Evolutionary conservation across 192 early-diverging fungal genomes (phyloP).

Genomic region (Coemansia sp.): DNA sequence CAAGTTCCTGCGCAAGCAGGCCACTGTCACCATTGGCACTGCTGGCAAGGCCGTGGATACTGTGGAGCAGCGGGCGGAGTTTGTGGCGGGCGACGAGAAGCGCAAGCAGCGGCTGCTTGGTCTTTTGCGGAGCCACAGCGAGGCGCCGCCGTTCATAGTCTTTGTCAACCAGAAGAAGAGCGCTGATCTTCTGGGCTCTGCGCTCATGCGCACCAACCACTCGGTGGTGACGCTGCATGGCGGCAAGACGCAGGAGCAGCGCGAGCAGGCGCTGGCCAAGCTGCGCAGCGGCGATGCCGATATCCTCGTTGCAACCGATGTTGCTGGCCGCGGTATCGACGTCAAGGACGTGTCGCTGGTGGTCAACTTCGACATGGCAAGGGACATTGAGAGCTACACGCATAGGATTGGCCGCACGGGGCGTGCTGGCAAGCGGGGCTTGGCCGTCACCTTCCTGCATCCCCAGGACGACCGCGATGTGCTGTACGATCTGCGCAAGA

Average conservation of each 20-base stretch:
- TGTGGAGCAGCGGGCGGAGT: conserved; percentile 94
- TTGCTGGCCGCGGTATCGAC: conserved; percentile 98
- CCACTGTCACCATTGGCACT: conserved; percentile 93
- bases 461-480: conserved; percentile 81
- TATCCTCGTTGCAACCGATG: conserved; percentile 96
- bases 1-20: conserved; percentile 87
- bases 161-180: conserved; percentile 98
- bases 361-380: conserved; percentile 98
- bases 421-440: conserved; percentile 90
- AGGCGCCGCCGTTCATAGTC: conserved; percentile 82
- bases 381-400: conserved; percentile 97
- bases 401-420: conserved; percentile 99
- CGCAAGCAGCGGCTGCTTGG: conserved; percentile 73
- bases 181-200: conserved; percentile 78
- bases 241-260: conserved; percentile 97
- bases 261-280: conserved; percentile 81
- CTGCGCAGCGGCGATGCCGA: conserved; percentile 81
- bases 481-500: conserved; percentile 74
- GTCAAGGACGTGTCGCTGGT: conserved; percentile 96
- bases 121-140: conserved; percentile 66
- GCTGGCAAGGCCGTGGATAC: conserved; percentile 96
- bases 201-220: conserved; percentile 52
- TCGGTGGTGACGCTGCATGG: conserved; percentile 83
- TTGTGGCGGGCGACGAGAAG: conserved; percentile 83
- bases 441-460: conserved; percentile 85